These are phyloP conservation scores for Ilex asprella DNA, from an alignment of 257 asterid species.

Conservation along the genomic window DNA sequence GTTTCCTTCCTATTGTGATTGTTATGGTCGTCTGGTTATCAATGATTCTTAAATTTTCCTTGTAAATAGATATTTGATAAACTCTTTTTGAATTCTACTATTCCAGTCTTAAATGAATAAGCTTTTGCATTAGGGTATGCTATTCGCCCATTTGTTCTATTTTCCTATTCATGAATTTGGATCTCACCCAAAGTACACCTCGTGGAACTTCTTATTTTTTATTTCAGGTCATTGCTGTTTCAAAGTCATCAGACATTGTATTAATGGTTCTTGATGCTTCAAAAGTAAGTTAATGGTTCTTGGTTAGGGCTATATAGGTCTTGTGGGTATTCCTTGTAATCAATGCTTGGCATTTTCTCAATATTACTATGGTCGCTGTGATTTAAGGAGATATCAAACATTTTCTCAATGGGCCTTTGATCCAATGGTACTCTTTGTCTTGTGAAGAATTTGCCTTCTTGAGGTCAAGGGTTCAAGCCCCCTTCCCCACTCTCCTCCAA, in stretches of 20 bases:
- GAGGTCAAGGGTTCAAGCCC: no score
- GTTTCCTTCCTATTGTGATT: neutral
- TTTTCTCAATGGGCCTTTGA: no score
- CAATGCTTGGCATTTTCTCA: no score
- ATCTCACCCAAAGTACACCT: neutral
- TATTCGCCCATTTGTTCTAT: neutral
- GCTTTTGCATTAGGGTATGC: neutral
- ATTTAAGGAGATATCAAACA: no score
- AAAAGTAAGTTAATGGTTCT: conserved; percentile 33
- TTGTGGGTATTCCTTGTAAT: no score
- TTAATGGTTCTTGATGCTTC: conserved; percentile 79
- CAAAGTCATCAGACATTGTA: conserved; percentile 94
- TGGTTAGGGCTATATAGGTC: no score
- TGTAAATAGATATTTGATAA: neutral
- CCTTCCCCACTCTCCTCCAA: no score
- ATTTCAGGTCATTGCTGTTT: conserved; percentile 87
- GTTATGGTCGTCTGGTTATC: neutral
- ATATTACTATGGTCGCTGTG: no score
- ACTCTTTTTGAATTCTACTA: neutral
- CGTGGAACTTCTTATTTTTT: conserved; percentile 21
- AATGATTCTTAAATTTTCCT: neutral
- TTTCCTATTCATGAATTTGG: neutral
- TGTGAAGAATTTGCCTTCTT: no score
- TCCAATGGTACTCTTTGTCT: no score
- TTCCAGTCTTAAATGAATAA: neutral